Evolutionary conservation across 495 filamentous ascomycete species (phyloP).

Genomic region (Trichoderma erinaceum): DNA sequence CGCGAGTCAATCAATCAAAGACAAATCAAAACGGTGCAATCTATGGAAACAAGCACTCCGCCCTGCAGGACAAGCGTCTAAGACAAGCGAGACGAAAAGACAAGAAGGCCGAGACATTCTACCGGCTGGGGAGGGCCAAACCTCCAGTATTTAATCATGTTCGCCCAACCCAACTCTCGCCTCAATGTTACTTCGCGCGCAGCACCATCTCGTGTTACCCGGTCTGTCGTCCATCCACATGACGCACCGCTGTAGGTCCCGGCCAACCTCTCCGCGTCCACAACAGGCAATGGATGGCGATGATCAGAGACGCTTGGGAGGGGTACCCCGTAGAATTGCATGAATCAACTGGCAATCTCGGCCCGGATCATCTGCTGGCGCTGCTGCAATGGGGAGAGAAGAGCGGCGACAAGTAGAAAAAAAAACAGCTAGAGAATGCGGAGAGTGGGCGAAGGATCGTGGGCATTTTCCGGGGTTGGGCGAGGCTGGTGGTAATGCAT

Average conservation of each 20-base stretch:
- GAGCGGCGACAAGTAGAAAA: background rate
- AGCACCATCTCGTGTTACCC: background rate
- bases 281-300: background rate
- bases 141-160: background rate
- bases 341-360: too few species aligned
- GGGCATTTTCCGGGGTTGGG: background rate
- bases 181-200: background rate
- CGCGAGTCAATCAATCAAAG: background rate
- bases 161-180: background rate
- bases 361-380: background rate
- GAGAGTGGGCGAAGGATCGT: background rate
- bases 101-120: background rate
- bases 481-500: background rate
- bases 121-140: background rate
- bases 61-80: background rate
- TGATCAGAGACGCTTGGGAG: background rate
- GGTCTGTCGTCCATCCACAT: slow-evolving; percentile 2
- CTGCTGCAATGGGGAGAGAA: background rate
- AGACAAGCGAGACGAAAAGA: background rate
- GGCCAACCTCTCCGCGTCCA: background rate
- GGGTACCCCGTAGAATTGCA: background rate
- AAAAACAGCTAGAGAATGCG: background rate
- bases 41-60: background rate
- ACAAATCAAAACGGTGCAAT: background rate
- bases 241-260: background rate